Conservation (phyloP, 371 early-diverging fungal genomes). For the Rhizopus arrhizus region DNA sequence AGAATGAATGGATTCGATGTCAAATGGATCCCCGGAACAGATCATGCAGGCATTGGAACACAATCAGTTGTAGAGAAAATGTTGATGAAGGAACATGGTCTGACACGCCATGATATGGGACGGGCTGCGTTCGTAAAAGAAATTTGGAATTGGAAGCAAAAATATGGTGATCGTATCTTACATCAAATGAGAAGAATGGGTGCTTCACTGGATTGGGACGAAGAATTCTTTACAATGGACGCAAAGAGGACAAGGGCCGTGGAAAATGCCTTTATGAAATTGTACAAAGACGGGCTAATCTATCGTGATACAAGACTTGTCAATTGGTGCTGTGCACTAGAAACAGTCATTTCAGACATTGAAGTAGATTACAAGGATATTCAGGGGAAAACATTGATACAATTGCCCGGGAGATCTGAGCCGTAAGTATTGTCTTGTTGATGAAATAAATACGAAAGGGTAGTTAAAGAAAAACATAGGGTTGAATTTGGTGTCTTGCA, state of each 20-base stretch:
- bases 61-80: conserved; percentile 95
- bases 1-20: conserved; percentile 86
- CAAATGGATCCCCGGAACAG: conserved; percentile 93
- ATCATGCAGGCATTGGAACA: conserved; percentile 98
- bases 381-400: conserved; percentile 58
- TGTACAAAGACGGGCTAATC: conserved; percentile 88
- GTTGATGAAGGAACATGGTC: conserved; percentile 64
- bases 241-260: conserved; percentile 75
- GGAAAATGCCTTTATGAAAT: conserved; percentile 82
- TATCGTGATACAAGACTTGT: conserved; percentile 91
- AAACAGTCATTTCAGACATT: conserved; percentile 94
- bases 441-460: background rate
- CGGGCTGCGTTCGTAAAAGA: conserved; percentile 84
- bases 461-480: conserved; percentile 35
- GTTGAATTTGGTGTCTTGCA: conserved; percentile 84
- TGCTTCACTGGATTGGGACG: conserved; percentile 83
- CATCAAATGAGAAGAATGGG: conserved; percentile 77
- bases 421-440: conserved; percentile 23
- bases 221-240: conserved; percentile 93
- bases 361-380: conserved; percentile 84
- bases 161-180: conserved; percentile 63
- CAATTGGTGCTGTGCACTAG: conserved; percentile 93
- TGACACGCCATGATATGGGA: conserved; percentile 68
- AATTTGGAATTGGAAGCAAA: conserved; percentile 87
- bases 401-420: conserved; percentile 72